phyloP scores from a whole-genome alignment of 2,329 filamentous ascomycete species.

The Colletotrichum theobromicola region DNA sequence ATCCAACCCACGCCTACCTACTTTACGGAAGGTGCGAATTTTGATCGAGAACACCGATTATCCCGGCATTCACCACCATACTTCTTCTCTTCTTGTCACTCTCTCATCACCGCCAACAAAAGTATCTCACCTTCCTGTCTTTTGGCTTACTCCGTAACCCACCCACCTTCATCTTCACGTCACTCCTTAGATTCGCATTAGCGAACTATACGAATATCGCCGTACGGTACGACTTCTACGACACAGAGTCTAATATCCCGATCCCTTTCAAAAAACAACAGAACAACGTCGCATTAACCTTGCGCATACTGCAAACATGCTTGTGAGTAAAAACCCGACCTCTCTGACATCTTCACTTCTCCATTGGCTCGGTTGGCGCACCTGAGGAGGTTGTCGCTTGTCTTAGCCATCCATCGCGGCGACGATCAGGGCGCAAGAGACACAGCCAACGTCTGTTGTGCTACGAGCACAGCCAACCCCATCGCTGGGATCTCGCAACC shows the following conservation, averaged over 20 bases:
- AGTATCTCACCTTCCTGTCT: background rate
- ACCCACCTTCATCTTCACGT: constrained; percentile 5
- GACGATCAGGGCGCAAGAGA: background rate
- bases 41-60: background rate
- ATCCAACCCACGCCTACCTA: background rate
- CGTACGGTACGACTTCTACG: background rate
- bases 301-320: background rate
- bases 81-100: constrained; percentile 23
- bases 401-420: background rate
- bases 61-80: background rate
- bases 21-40: background rate
- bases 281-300: background rate
- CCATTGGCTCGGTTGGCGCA: background rate
- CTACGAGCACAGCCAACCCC: background rate
- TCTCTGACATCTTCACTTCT: background rate
- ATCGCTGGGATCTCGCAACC: background rate
- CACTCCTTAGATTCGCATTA: constrained; percentile 6
- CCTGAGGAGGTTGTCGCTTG: background rate
- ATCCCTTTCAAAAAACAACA: background rate
- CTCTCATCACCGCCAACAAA: constrained; percentile 9
- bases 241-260: background rate
- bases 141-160: background rate
- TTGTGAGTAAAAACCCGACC: constrained; percentile 3
- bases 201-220: background rate
- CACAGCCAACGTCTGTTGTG: background rate